Evolutionary conservation across 2,329 filamentous ascomycete genomes (phyloP), one percentile per base, ranked within the genome.

Genomic region (Diatrype stigma): DNA sequence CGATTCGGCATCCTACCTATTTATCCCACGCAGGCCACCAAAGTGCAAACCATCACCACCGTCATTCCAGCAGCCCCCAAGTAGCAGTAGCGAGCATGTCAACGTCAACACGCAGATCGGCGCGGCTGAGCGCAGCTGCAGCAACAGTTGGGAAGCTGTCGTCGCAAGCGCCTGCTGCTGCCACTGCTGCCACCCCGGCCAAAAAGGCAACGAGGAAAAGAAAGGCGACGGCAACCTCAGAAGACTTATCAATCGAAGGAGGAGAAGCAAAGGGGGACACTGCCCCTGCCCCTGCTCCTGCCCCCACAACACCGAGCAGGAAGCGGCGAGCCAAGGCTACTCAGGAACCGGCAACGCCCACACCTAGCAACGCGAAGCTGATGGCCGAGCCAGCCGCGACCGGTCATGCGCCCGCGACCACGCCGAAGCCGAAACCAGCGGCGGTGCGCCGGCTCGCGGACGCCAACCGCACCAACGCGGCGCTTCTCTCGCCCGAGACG

Each of bases 401-500:
- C 47, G 42, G n/a, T n/a, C n/a, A n/a, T n/a, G n/a, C n/a, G n/a
- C n/a, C 51, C 47, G 61, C 60, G 19, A 64, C 59, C 28, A 63
- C 61, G 14, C 65, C 63, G 42, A 77, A 72, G 50, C 71, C 73
- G 42, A 71, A 64, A 30, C 67, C 72, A 21, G 66, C 67, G 14
- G 69, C 69, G 2, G 69, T 79, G 34, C 68, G 74, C 47, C 79
- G 85, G 22, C 77, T 86, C 2, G 85, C 84, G 14, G 76, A 84
- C 56, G 82, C 86, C 0, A 79, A 79, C 57, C 70, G 73, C 14
- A 87, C 86, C 42, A 90, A 90, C 64, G 87, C 86, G 1, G 77
- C 82, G 1, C 74, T 92, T 10, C 69, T 89, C n/a, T 89, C 87
- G 0, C 86, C 87, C 2, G 80, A 85, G 63, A 85, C 86, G 3